phyloP scores from a whole-genome alignment of 345 rosid species.

The Lepidium sativum region DNA sequence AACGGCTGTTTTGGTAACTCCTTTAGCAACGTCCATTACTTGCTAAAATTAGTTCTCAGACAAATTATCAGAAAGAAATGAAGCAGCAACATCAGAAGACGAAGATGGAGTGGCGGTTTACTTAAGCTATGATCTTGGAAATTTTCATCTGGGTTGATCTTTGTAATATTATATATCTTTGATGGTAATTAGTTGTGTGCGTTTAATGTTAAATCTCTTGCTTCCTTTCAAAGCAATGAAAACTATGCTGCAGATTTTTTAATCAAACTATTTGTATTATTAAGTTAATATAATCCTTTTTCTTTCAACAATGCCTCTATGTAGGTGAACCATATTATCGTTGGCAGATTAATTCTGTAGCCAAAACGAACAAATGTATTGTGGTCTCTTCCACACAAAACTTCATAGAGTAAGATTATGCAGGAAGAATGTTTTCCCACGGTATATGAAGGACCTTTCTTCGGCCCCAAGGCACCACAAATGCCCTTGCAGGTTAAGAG shows the following conservation, averaged over 20 bases:
- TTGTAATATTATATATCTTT: slow-evolving; percentile 25
- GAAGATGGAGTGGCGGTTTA: background rate
- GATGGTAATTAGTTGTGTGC: slow-evolving; percentile 23
- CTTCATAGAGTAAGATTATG: slow-evolving; percentile 48
- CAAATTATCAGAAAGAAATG: background rate
- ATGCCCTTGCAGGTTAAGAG: slow-evolving; percentile 55
- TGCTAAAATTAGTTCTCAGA: slow-evolving; percentile 25
- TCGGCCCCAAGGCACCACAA: slow-evolving; percentile 54
- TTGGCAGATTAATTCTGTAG: background rate
- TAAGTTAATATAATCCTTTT: slow-evolving; percentile 7
- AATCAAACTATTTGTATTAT: slow-evolving; percentile 16
- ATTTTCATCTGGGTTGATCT: background rate
- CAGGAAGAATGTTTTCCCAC: slow-evolving; percentile 47
- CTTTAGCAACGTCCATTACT: slow-evolving; percentile 41
- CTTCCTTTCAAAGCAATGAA: slow-evolving; percentile 13
- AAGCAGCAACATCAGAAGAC: slow-evolving; percentile 2
- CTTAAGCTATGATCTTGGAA: slow-evolving; percentile 14
- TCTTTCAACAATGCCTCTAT: background rate
- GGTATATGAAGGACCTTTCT: slow-evolving; percentile 34
- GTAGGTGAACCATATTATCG: background rate
- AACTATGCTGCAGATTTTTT: slow-evolving; percentile 5
- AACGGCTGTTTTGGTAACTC: slow-evolving; percentile 56
- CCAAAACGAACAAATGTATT: background rate
- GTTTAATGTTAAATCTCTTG: slow-evolving; percentile 14
- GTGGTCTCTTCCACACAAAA: background rate